phyloP scores from a whole-genome alignment of 139 green algal species.

The Pseudopediastrum boryanum region DNA sequence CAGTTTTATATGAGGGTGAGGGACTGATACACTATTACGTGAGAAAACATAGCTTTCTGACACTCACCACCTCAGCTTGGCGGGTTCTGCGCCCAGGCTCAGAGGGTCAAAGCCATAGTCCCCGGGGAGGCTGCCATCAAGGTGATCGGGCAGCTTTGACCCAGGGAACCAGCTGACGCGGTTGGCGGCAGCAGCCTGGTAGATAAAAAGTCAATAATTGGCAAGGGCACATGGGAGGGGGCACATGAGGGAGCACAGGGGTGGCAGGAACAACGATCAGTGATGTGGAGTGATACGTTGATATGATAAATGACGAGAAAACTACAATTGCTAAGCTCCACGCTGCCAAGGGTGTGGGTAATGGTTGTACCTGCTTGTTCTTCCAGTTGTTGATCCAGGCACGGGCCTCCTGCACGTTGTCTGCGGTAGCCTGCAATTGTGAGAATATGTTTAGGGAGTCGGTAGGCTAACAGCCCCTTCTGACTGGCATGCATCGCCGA shows the following conservation, averaged over 20 bases:
- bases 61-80: conserved; percentile 68
- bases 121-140: conserved; percentile 54
- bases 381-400: conserved; percentile 47
- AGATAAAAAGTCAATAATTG: background rate
- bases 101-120: conserved; percentile 84
- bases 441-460: background rate
- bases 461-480: background rate
- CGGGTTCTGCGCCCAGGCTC: conserved; percentile 72
- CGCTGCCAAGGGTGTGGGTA: background rate
- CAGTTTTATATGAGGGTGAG: too few species aligned
- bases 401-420: conserved; percentile 30
- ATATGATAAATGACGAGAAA: background rate
- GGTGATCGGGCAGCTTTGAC: conserved; percentile 39
- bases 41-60: too few species aligned
- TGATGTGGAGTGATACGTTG: background rate
- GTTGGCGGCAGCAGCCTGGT: conserved; percentile 14
- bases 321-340: too few species aligned
- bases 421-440: background rate
- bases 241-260: background rate
- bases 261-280: too few species aligned
- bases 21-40: too few species aligned
- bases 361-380: conserved; percentile 35
- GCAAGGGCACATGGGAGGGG: background rate
- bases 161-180: conserved; percentile 51
- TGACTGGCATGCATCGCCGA: background rate